Conservation (phyloP, 441 rosid species). For the California macrophylla region DNA sequence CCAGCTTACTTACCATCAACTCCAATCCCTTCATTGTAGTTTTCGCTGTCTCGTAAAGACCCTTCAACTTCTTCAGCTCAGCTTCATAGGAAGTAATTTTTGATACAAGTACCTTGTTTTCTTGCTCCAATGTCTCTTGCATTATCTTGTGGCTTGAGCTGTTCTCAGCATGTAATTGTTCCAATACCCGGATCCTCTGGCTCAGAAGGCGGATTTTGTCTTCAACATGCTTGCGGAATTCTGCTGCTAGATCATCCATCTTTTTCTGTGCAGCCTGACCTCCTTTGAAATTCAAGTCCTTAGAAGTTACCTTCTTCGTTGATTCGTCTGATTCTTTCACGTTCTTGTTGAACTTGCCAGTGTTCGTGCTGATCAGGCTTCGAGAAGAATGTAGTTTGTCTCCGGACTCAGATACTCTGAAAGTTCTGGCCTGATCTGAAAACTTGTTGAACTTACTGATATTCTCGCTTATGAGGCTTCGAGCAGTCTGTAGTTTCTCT, state of each 20-base stretch:
- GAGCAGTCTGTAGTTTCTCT: conserved; percentile 33
- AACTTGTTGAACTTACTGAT: conserved; percentile 35
- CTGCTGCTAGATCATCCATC: conserved; percentile 44
- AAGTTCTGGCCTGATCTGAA: conserved; percentile 26
- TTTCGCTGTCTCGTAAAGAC: conserved; percentile 33
- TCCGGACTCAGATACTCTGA: neutral
- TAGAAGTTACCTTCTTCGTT: conserved; percentile 31
- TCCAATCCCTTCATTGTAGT: conserved; percentile 33
- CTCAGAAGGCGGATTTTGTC: conserved; percentile 74
- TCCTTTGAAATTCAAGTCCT: conserved; percentile 42
- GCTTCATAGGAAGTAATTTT: conserved; percentile 26
- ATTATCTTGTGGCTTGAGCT: conserved; percentile 48
- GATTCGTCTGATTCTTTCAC: conserved; percentile 40
- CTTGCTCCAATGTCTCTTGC: conserved; percentile 51
- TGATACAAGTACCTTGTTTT: conserved; percentile 45
- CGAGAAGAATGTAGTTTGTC: neutral
- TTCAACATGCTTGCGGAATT: conserved; percentile 45
- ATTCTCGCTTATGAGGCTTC: conserved; percentile 35
- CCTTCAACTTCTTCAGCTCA: conserved; percentile 31
- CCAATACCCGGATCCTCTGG: conserved; percentile 86
- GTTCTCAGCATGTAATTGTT: conserved; percentile 63
- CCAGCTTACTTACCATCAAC: conserved; percentile 28
- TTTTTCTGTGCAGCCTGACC: conserved; percentile 50
- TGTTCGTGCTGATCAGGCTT: neutral
- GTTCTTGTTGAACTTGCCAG: neutral